Percentiles rank a stretch among this genome's conserved stretches.
Conservation (phyloP, 1,139 yeast genomes). For the Saccharomycopsis phalli region DNA sequence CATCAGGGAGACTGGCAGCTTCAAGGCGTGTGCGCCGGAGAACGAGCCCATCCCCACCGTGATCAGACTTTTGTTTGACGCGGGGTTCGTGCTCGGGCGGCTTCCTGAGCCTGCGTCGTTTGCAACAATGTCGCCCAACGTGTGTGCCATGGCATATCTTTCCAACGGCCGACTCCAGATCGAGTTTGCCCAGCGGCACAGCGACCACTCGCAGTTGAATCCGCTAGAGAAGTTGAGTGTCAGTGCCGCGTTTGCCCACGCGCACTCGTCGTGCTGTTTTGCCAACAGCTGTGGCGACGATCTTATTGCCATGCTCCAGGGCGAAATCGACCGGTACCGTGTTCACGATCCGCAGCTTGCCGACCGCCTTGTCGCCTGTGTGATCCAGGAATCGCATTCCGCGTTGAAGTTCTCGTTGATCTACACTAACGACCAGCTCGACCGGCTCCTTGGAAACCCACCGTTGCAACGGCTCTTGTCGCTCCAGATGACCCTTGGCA, state of each 20-base stretch:
- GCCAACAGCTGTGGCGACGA: slow-evolving; percentile 60
- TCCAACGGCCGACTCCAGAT: neutral
- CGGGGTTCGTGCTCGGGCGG: slow-evolving; percentile 10
- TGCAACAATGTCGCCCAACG: slow-evolving; percentile 17
- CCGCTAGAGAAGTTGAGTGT: slow-evolving; percentile 25
- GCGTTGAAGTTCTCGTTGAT: slow-evolving; percentile 65
- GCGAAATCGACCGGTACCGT: slow-evolving; percentile 33
- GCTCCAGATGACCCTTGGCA: slow-evolving; percentile 61
- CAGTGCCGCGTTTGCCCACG: slow-evolving; percentile 53
- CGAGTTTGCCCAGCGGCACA: slow-evolving; percentile 5
- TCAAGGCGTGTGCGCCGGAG: slow-evolving; percentile 23
- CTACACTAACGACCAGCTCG: slow-evolving; percentile 56
- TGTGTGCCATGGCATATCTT: slow-evolving; percentile 16
- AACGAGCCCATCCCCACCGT: slow-evolving; percentile 5
- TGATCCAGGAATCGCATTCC: slow-evolving; percentile 56
- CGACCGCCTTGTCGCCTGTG: slow-evolving; percentile 34
- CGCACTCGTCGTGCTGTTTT: slow-evolving; percentile 63
- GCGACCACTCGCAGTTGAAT: slow-evolving; percentile 2
- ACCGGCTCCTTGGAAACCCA: slow-evolving; percentile 62
- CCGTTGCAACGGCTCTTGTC: slow-evolving; percentile 60
- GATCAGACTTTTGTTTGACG: slow-evolving; percentile 12
- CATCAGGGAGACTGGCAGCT: slow-evolving; percentile 32
- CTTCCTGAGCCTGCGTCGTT: neutral
- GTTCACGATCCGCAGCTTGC: slow-evolving; percentile 22
- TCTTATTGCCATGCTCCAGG: slow-evolving; percentile 45